Evolutionary conservation across 2,329 filamentous ascomycete genomes (phyloP).

Genomic region (Cladosporium sphaerospermum): DNA sequence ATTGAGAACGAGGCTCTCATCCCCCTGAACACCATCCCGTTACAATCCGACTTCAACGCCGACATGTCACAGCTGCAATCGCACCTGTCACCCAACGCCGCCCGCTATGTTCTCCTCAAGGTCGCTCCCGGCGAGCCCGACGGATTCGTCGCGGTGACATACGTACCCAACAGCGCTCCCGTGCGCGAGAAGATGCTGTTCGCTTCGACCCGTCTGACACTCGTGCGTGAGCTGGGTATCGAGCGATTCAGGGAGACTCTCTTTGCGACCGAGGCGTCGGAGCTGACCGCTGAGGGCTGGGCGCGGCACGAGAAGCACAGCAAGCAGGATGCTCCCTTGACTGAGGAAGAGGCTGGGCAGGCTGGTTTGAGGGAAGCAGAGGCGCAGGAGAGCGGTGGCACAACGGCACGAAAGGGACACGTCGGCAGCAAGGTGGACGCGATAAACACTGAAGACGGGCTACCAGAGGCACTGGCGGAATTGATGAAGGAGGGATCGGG

Average conservation of each 20-base stretch:
- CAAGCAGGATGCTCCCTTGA: slow-evolving; percentile 59
- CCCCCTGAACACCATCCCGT: slow-evolving; percentile 52
- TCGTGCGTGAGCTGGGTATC: slow-evolving; percentile 68
- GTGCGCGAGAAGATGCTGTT: slow-evolving; percentile 86
- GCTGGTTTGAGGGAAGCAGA: slow-evolving; percentile 70
- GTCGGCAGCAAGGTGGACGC: slow-evolving; percentile 39
- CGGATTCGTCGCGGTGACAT: slow-evolving; percentile 64
- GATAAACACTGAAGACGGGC: slow-evolving; percentile 55
- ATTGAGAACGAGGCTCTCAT: slow-evolving; percentile 64
- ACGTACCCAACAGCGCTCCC: slow-evolving; percentile 70
- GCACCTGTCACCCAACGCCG: slow-evolving; percentile 59
- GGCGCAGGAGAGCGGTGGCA: slow-evolving; percentile 68
- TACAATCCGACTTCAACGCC: slow-evolving; percentile 51
- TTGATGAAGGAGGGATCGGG: slow-evolving; percentile 49
- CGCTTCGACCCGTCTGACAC: slow-evolving; percentile 67
- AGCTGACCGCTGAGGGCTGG: slow-evolving; percentile 66
- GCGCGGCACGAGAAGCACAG: slow-evolving; percentile 64
- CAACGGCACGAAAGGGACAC: slow-evolving; percentile 48
- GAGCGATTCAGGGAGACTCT: slow-evolving; percentile 74
- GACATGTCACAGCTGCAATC: slow-evolving; percentile 59
- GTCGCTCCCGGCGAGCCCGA: slow-evolving; percentile 47
- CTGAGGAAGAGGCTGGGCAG: slow-evolving; percentile 67
- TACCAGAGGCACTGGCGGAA: slow-evolving; percentile 56
- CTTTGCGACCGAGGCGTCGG: slow-evolving; percentile 63
- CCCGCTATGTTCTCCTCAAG: slow-evolving; percentile 70